These are phyloP conservation scores for Ustilago bromivora DNA, from an alignment of 1,284 basidiomycete species.

Conservation along the genomic window DNA sequence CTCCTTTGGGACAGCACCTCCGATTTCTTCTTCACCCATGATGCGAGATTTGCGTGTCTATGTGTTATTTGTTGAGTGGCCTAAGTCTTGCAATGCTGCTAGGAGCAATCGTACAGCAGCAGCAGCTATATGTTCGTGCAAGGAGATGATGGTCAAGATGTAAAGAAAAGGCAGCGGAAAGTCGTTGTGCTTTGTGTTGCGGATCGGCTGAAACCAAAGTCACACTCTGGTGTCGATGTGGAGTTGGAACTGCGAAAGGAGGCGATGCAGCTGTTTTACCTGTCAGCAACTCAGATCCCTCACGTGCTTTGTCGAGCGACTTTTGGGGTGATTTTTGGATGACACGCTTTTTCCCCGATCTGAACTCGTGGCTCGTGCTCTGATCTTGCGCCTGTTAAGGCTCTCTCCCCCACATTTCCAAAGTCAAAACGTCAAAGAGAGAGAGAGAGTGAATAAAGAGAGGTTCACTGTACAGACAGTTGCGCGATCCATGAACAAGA, in stretches of 20 bases:
- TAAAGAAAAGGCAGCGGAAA: not conserved
- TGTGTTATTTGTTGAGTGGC: not conserved
- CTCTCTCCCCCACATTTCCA: not conserved
- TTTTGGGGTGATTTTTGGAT: conserved; percentile 6
- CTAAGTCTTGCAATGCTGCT: conserved; percentile 1
- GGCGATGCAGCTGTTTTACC: not conserved
- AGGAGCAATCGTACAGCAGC: not conserved
- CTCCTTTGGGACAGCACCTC: conserved; percentile 56
- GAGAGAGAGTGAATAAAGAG: not conserved
- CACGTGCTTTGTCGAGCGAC: not conserved
- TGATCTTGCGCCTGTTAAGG: not conserved
- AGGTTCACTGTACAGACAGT: not conserved
- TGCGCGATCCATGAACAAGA: not conserved
- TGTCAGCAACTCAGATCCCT: not conserved
- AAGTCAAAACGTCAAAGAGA: not conserved
- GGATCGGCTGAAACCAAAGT: conserved; percentile 10
- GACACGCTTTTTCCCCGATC: not conserved
- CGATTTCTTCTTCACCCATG: conserved; percentile 59
- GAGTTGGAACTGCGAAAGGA: not conserved
- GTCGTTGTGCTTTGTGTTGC: not conserved
- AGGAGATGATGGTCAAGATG: conserved; percentile 6
- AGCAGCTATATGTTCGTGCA: not conserved
- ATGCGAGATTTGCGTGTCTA: conserved; percentile 16
- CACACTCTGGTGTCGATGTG: not conserved
- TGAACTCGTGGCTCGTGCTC: not conserved